Evolutionary conservation across 2,329 filamentous ascomycete genomes (phyloP).

Genomic region (Beauveria brongniartii): DNA sequence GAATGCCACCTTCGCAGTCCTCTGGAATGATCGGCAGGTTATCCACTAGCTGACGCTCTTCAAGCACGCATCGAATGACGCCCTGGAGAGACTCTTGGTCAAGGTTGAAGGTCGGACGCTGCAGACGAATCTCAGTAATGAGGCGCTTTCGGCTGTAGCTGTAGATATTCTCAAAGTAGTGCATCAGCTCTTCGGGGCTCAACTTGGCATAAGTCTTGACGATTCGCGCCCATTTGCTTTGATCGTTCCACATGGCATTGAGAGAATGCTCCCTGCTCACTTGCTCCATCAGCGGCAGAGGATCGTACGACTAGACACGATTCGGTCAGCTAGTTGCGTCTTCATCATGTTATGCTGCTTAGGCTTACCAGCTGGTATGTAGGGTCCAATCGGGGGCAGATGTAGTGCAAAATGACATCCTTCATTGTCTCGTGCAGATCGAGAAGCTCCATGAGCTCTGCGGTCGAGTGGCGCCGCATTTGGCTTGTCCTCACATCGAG

Average conservation of each 20-base stretch:
- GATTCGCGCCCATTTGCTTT: conserved; percentile 30
- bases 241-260: conserved; percentile 27
- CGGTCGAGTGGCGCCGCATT: conserved; percentile 35
- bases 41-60: conserved; percentile 29
- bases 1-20: conserved; percentile 29
- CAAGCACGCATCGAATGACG: conserved; percentile 29
- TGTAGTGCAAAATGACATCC: conserved; percentile 35
- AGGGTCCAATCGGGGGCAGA: conserved; percentile 37
- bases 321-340: not conserved
- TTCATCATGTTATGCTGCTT: not conserved
- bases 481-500: conserved; percentile 34
- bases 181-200: conserved; percentile 39
- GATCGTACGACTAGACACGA: conserved; percentile 13
- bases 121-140: conserved; percentile 31
- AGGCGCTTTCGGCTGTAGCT: conserved; percentile 37
- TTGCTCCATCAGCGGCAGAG: conserved; percentile 17
- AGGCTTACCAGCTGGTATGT: conserved; percentile 26
- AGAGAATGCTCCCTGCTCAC: conserved; percentile 23
- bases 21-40: conserved; percentile 24
- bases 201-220: conserved; percentile 42
- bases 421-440: conserved; percentile 38
- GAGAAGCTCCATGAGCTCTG: conserved; percentile 35
- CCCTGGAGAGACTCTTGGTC: conserved; percentile 38
- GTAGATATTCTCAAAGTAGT: conserved; percentile 39
- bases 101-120: conserved; percentile 34